phyloP scores from a whole-genome alignment of 2,329 filamentous ascomycete genomes.

The Pseudopyrenochaeta lycopersici region DNA sequence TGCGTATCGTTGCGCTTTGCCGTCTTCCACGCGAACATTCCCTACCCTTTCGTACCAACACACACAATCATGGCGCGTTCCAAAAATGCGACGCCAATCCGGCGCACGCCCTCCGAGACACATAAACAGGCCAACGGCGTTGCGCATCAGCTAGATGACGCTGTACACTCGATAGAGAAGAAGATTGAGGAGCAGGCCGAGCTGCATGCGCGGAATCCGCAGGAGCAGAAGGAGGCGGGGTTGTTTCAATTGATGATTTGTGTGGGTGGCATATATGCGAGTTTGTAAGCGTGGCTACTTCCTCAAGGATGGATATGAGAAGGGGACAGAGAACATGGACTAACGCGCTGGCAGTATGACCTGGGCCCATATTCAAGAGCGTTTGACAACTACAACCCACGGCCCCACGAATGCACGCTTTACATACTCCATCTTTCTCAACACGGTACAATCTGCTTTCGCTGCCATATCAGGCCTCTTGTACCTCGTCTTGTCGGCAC shows the following conservation, averaged over 20 bases:
- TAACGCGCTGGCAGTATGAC: conserved; percentile 69
- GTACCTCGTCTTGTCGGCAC: conserved; percentile 76
- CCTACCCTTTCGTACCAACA: neutral
- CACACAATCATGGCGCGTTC: conserved; percentile 38
- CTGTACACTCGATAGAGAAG: conserved; percentile 39
- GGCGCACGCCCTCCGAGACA: conserved; percentile 39
- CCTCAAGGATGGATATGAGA: neutral
- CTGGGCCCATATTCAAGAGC: conserved; percentile 96
- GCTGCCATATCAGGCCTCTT: conserved; percentile 82
- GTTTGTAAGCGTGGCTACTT: conserved; percentile 71
- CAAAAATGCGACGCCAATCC: conserved; percentile 32
- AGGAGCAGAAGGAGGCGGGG: conserved; percentile 60
- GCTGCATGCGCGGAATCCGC: conserved; percentile 40
- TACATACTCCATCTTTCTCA: conserved; percentile 93
- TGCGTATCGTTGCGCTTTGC: neutral
- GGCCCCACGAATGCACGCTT: conserved; percentile 73
- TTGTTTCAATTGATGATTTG: conserved; percentile 81
- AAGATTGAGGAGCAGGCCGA: conserved; percentile 43
- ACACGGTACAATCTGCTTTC: conserved; percentile 92
- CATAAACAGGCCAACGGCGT: conserved; percentile 31
- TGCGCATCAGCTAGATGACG: conserved; percentile 31
- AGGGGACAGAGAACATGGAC: neutral
- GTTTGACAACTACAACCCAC: conserved; percentile 92
- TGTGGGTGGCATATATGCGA: conserved; percentile 94
- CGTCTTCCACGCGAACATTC: neutral